These are phyloP conservation scores for Epithemia pelagica DNA, from an alignment of 108 stramenopile genomes.

Conservation along the genomic window DNA sequence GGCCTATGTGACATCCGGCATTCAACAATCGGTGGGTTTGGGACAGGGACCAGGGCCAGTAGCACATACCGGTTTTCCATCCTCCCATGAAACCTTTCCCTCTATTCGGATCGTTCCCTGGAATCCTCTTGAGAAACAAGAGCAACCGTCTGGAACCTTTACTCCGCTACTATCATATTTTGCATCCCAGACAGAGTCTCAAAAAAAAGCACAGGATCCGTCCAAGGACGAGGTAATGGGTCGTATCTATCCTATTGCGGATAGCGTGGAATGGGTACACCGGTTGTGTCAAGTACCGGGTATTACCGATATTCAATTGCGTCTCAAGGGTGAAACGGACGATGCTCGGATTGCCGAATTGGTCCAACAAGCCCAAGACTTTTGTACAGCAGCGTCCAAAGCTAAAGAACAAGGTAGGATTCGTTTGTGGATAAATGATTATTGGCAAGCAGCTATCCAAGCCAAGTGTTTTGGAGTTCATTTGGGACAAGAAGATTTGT, in stretches of 20 bases:
- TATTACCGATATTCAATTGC: slow-evolving; percentile 70
- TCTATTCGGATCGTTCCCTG: slow-evolving; percentile 34
- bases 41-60: slow-evolving; percentile 83
- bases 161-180: no score
- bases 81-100: slow-evolving; percentile 52
- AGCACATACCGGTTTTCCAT: slow-evolving; percentile 69
- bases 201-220: slow-evolving; percentile 27
- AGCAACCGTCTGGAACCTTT: no score
- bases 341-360: slow-evolving; percentile 44
- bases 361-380: slow-evolving; percentile 40
- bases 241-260: slow-evolving; percentile 74
- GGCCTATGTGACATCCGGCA: slow-evolving; percentile 80
- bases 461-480: slow-evolving; percentile 85
- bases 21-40: slow-evolving; percentile 53
- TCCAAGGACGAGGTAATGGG: slow-evolving; percentile 32
- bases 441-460: slow-evolving; percentile 75
- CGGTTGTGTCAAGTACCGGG: slow-evolving; percentile 31
- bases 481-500: slow-evolving; percentile 90
- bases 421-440: slow-evolving; percentile 90
- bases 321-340: slow-evolving; percentile 59
- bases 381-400: slow-evolving; percentile 40
- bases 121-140: background rate
- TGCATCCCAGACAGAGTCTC: background rate
- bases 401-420: no score
- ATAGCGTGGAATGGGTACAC: slow-evolving; percentile 63